A percentile compares a stretch with the other conserved stretches of the same genome.
Evolutionary conservation across 2,329 filamentous ascomycete species (phyloP).

Genomic region (Botrytis pseudocinerea): DNA sequence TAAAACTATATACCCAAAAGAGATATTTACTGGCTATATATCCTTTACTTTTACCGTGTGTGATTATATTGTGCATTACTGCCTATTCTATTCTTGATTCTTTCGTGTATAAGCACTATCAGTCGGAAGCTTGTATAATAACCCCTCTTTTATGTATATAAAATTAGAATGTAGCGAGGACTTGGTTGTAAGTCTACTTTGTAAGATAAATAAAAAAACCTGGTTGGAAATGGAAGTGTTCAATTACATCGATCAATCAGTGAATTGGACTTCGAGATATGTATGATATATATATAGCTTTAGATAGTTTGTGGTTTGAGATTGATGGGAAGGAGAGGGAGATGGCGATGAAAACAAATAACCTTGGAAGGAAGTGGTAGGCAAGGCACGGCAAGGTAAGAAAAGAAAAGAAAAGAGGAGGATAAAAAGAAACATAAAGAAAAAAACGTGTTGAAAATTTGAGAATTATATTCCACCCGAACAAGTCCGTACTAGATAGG

Average conservation of each 20-base stretch:
- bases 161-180: background rate
- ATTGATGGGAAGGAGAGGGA: background rate
- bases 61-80: background rate
- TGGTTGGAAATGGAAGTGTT: too few relatives aligned
- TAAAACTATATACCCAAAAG: slow-evolving; percentile 23
- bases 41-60: background rate
- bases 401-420: too few relatives aligned
- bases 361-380: background rate
- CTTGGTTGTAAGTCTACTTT: background rate
- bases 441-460: background rate
- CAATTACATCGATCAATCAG: too few relatives aligned
- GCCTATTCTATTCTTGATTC: background rate
- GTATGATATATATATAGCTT: too few relatives aligned
- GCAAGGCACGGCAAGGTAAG: too few relatives aligned
- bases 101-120: too few relatives aligned
- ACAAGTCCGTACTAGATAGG: background rate
- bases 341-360: background rate
- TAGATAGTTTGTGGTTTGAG: too few relatives aligned
- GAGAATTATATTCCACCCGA: background rate
- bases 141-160: background rate
- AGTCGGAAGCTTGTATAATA: background rate
- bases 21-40: slow-evolving; percentile 13
- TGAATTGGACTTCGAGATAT: too few relatives aligned
- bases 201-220: background rate
- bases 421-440: too few relatives aligned